A percentile compares a stretch with the other conserved stretches of the same genome.
phyloP scores from a whole-genome alignment of 805 yeast species.

The Starmerella sirachaensis region DNA sequence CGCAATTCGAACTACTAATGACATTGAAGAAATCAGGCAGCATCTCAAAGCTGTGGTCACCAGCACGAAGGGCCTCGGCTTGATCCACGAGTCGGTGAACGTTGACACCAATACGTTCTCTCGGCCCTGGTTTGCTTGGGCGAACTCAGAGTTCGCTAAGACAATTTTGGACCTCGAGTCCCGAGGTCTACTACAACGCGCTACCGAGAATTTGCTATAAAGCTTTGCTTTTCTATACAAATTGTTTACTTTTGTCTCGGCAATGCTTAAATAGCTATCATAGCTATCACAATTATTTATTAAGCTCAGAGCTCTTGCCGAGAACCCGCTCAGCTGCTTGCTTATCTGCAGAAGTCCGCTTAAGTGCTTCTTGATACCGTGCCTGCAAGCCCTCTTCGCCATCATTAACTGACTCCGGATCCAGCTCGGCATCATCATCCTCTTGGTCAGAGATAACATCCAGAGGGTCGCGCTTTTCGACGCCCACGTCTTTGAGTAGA shows the following conservation, averaged over 20 bases:
- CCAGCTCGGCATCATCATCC: conserved; percentile 29
- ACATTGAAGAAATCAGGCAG: conserved; percentile 52
- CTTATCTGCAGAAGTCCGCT: conserved; percentile 15
- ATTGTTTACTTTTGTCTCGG: neutral
- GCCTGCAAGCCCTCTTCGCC: conserved; percentile 5
- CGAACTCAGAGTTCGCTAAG: conserved; percentile 82
- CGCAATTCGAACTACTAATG: conserved; percentile 59
- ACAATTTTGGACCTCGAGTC: conserved; percentile 66
- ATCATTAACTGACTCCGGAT: conserved; percentile 14
- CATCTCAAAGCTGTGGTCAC: conserved; percentile 41
- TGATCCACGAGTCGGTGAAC: conserved; percentile 72
- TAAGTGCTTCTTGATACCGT: conserved; percentile 26
- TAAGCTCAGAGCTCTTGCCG: conserved; percentile 1
- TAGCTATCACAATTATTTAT: neutral
- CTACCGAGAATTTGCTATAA: conserved; percentile 12
- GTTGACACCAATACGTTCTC: conserved; percentile 52
- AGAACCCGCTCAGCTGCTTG: conserved; percentile 18
- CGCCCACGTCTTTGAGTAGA: conserved; percentile 78
- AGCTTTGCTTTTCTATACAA: neutral
- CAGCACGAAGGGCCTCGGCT: conserved; percentile 62
- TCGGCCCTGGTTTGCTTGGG: conserved; percentile 91
- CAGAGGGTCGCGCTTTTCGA: conserved; percentile 38
- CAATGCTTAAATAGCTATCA: too few species aligned
- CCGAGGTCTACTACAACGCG: conserved; percentile 26
- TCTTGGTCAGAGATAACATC: conserved; percentile 46